These are phyloP conservation scores for Pochonia chlamydosporia DNA, from an alignment of 2,329 filamentous ascomycete species.

Conservation along the genomic window DNA sequence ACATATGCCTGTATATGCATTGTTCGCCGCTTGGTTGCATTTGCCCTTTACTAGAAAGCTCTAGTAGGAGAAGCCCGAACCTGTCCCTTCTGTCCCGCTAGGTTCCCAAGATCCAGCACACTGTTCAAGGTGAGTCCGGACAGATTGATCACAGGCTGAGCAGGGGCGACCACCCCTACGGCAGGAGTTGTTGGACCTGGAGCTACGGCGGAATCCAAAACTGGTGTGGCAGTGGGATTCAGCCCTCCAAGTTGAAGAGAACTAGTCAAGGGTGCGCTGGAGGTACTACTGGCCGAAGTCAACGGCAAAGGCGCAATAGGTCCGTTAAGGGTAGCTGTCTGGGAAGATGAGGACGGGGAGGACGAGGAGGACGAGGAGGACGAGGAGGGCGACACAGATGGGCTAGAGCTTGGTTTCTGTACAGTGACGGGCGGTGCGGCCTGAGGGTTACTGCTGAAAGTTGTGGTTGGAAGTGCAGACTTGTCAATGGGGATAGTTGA, in stretches of 20 bases:
- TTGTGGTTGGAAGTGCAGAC: slow-evolving; percentile 22
- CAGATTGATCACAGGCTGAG: slow-evolving; percentile 27
- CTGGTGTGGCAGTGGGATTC: not conserved
- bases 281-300: too few relatives aligned
- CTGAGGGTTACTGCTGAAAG: slow-evolving; percentile 11
- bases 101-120: slow-evolving; percentile 37
- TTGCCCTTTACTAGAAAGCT: not conserved
- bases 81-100: slow-evolving; percentile 14
- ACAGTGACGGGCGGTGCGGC: too few relatives aligned
- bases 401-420: too few relatives aligned
- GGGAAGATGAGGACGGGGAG: slow-evolving; percentile 10
- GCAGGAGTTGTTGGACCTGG: slow-evolving; percentile 7
- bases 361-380: not conserved
- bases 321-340: not conserved
- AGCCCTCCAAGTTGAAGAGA: slow-evolving; percentile 3
- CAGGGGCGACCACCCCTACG: slow-evolving; percentile 14
- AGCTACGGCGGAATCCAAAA: slow-evolving; percentile 7
- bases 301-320: too few relatives aligned
- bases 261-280: not conserved
- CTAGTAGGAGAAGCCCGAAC: not conserved
- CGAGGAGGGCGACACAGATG: slow-evolving; percentile 1
- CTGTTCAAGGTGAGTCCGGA: slow-evolving; percentile 36
- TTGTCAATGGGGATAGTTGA: slow-evolving; percentile 21
- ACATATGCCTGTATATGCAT: too few relatives aligned
- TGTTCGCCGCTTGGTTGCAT: too few relatives aligned